phyloP scores from a whole-genome alignment of 208 protist species.

The Leishmania amazonensis region DNA sequence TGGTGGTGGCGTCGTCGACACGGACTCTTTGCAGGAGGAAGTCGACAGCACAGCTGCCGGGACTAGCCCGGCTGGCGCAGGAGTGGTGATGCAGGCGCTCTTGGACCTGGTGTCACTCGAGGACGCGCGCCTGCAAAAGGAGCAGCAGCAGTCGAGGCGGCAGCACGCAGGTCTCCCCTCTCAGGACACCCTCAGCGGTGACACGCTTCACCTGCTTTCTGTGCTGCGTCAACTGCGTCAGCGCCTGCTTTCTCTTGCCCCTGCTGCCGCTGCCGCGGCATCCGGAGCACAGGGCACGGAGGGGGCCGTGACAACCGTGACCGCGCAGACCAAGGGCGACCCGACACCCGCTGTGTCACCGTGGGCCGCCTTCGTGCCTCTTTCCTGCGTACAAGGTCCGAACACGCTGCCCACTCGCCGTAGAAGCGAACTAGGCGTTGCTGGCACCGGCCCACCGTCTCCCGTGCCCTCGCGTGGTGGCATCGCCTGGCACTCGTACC shows the following conservation, averaged over 20 bases:
- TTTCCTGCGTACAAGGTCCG: not conserved
- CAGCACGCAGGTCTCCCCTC: not conserved
- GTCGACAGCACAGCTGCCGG: not conserved
- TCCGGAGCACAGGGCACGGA: not conserved
- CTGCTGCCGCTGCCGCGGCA: not conserved
- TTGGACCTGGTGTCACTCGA: slow-evolving; percentile 16
- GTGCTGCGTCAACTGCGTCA: slow-evolving; percentile 13
- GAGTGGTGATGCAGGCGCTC: slow-evolving; percentile 20
- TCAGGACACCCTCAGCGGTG: not conserved
- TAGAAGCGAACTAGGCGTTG: not conserved
- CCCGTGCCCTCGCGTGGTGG: not conserved
- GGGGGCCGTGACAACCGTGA: not conserved
- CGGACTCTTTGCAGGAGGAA: not conserved
- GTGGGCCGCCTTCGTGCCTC: slow-evolving; percentile 2
- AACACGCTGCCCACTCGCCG: not conserved
- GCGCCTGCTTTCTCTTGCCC: not conserved
- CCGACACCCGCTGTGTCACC: not conserved
- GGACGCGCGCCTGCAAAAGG: slow-evolving; percentile 16
- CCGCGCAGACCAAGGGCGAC: not conserved
- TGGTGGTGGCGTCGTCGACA: not conserved
- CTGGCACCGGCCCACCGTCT: not conserved
- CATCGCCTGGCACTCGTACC: slow-evolving; percentile 16
- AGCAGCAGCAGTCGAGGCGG: not conserved
- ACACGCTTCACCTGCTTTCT: not conserved
- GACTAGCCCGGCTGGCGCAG: not conserved